A percentile compares a stretch with the other conserved stretches of the same genome.
Evolutionary conservation across 768 basidiomycete species (phyloP).

Genomic region (Calocera cornea): DNA sequence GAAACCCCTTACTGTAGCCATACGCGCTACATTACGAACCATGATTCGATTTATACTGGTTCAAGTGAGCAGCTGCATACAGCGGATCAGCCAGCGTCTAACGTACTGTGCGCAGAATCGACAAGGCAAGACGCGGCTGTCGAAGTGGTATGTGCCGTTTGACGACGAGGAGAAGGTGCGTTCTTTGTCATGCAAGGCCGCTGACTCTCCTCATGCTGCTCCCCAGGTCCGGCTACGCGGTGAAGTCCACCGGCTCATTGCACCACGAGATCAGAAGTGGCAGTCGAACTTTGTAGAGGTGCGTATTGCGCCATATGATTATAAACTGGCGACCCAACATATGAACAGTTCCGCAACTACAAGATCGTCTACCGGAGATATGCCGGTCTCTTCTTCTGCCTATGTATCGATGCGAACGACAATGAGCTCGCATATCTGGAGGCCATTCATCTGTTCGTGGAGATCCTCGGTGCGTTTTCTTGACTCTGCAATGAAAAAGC

Average conservation of each 20-base stretch:
- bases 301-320: slow-evolving; percentile 18
- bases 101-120: slow-evolving; percentile 54
- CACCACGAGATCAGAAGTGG: slow-evolving; percentile 95
- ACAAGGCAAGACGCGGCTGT: slow-evolving; percentile 92
- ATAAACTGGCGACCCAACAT: neutral
- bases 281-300: slow-evolving; percentile 99
- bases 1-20: neutral
- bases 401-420: slow-evolving; percentile 96
- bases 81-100: neutral
- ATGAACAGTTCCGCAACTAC: slow-evolving; percentile 82
- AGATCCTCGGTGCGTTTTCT: slow-evolving; percentile 66
- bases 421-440: slow-evolving; percentile 96
- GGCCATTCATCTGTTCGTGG: slow-evolving; percentile 95
- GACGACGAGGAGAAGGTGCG: slow-evolving; percentile 96
- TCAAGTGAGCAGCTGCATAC: slow-evolving; percentile 44
- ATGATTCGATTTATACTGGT: slow-evolving; percentile 99
- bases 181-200: neutral
- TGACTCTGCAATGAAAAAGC: slow-evolving; percentile 3
- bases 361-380: slow-evolving; percentile 96
- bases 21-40: slow-evolving; percentile 1
- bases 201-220: neutral
- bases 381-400: slow-evolving; percentile 93
- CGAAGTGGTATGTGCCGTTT: slow-evolving; percentile 98
- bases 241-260: slow-evolving; percentile 91
- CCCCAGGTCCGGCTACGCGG: slow-evolving; percentile 78